phyloP scores from a whole-genome alignment of 2,329 filamentous ascomycete species.

The Simplicillium sp. region DNA sequence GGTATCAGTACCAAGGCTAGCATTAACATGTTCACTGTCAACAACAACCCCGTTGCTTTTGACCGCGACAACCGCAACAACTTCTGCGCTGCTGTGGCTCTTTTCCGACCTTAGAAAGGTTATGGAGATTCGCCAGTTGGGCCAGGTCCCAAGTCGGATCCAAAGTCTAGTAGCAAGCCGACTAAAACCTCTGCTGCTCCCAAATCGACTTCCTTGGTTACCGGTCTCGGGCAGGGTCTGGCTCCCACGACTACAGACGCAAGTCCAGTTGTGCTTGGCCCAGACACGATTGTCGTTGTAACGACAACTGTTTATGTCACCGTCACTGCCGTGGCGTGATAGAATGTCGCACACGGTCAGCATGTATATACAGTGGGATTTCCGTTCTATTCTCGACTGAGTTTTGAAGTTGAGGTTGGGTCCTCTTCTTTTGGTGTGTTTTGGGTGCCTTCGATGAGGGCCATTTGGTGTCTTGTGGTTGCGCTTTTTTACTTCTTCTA shows the following conservation, averaged over 20 bases:
- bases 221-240: background rate
- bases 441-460: conserved; percentile 1
- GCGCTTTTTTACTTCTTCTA: conserved; percentile 9
- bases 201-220: background rate
- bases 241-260: no score
- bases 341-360: conserved; percentile 4
- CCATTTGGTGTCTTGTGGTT: conserved; percentile 2
- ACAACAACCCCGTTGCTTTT: conserved; percentile 42
- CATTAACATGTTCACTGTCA: conserved; percentile 60
- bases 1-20: conserved; percentile 68
- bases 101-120: conserved; percentile 26
- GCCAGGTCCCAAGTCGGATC: conserved; percentile 2
- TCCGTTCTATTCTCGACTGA: no score
- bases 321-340: conserved; percentile 1
- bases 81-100: conserved; percentile 53
- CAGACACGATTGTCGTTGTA: conserved; percentile 9
- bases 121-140: background rate
- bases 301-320: conserved; percentile 13
- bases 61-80: conserved; percentile 56
- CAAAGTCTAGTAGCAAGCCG: background rate
- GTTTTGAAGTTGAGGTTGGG: background rate
- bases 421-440: background rate
- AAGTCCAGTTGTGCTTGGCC: background rate
- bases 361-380: conserved; percentile 9
- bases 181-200: background rate